Conservation (phyloP, 805 yeast species). For the Saturnispora besseyi region DNA sequence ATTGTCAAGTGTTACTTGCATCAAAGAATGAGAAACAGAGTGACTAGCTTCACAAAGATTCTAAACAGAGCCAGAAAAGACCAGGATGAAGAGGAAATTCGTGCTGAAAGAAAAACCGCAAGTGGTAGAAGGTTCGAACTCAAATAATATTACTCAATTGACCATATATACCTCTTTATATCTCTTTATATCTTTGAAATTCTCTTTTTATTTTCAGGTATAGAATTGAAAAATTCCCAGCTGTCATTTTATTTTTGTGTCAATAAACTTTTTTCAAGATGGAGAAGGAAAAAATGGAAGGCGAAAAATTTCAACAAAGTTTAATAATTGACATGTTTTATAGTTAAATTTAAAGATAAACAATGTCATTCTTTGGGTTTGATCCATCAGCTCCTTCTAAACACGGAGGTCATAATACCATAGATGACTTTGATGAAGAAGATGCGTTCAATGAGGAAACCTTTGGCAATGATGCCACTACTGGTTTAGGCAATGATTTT, state of each 20-base stretch:
- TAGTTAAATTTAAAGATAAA: background rate
- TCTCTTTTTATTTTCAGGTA: background rate
- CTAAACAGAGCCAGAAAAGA: slow-evolving; percentile 96
- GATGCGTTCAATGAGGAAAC: slow-evolving; percentile 79
- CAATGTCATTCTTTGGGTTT: slow-evolving; percentile 66
- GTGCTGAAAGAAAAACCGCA: slow-evolving; percentile 52
- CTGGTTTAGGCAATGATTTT: slow-evolving; percentile 46
- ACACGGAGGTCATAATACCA: slow-evolving; percentile 37
- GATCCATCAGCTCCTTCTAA: slow-evolving; percentile 37
- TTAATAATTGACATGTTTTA: background rate
- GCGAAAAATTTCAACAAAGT: background rate
- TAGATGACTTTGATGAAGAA: slow-evolving; percentile 74
- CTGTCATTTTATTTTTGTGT: background rate
- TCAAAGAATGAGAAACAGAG: slow-evolving; percentile 95
- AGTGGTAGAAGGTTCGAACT: slow-evolving; percentile 58
- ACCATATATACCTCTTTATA: background rate
- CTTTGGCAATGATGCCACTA: slow-evolving; percentile 47
- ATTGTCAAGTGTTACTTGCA: slow-evolving; percentile 98
- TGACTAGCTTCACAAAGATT: slow-evolving; percentile 86
- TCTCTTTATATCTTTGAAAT: background rate
- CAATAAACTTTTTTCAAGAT: background rate
- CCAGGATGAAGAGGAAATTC: slow-evolving; percentile 57
- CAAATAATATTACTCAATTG: slow-evolving; percentile 9
- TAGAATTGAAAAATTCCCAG: background rate
- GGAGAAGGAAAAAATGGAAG: background rate